Evolutionary conservation across 208 protist species (phyloP).

Genomic region (Trypanosoma lewisi): DNA sequence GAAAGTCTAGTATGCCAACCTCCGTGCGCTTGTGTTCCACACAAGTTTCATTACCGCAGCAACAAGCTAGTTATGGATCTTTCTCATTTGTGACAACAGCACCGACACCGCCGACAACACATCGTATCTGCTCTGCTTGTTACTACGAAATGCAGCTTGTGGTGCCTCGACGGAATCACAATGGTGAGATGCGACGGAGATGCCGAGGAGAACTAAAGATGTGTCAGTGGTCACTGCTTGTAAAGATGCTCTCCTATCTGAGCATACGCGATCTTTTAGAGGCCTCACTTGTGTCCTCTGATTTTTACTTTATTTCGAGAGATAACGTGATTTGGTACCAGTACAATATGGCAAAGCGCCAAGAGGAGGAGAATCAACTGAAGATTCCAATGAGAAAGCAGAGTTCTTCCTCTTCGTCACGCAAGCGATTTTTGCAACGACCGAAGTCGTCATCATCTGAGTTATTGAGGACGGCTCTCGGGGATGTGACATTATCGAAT

Average conservation of each 20-base stretch:
- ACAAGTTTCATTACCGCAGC: background rate
- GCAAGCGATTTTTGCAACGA: slow-evolving; percentile 5
- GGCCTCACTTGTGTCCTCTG: slow-evolving; percentile 61
- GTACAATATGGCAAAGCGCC: slow-evolving; percentile 76
- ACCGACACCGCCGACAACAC: slow-evolving; percentile 12
- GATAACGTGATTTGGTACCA: slow-evolving; percentile 89
- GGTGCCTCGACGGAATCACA: slow-evolving; percentile 58
- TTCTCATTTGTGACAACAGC: background rate
- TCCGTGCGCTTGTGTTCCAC: background rate
- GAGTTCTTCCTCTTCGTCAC: background rate
- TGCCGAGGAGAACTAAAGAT: slow-evolving; percentile 85
- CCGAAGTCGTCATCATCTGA: background rate
- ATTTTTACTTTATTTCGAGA: slow-evolving; percentile 85
- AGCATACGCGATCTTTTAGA: slow-evolving; percentile 50
- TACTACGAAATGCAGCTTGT: slow-evolving; percentile 86
- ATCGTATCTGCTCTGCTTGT: slow-evolving; percentile 57
- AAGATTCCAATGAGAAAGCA: slow-evolving; percentile 20
- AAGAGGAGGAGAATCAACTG: slow-evolving; percentile 33
- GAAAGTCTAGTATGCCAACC: background rate
- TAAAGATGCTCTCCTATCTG: slow-evolving; percentile 75
- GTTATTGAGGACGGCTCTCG: slow-evolving; percentile 17
- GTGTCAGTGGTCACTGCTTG: slow-evolving; percentile 67
- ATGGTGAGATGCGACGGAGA: slow-evolving; percentile 60
- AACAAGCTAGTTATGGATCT: background rate
- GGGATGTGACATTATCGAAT: slow-evolving; percentile 34